phyloP scores from a whole-genome alignment of 371 early-diverging fungal genomes.

The Mortierella sp. region DNA sequence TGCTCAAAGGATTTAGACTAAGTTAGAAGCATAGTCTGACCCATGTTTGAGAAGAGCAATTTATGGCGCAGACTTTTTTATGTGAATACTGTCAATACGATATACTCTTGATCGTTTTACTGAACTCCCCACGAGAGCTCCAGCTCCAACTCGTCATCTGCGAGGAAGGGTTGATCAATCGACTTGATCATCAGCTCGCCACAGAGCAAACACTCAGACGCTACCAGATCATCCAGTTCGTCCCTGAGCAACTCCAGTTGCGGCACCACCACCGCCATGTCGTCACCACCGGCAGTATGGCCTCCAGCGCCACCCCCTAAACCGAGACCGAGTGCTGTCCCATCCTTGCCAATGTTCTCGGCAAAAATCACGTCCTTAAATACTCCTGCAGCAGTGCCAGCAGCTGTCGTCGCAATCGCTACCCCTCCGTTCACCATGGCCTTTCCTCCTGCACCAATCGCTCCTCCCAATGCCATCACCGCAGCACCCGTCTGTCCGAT shows the following conservation, averaged over 20 bases:
- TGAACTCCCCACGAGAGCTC: conserved; percentile 69
- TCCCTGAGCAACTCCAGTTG: conserved; percentile 62
- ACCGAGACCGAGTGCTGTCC: conserved; percentile 12
- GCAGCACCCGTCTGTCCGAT: conserved; percentile 53
- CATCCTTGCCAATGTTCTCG: conserved; percentile 28
- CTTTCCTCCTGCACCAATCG: conserved; percentile 49
- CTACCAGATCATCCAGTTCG: conserved; percentile 86
- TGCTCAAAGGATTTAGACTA: too few relatives aligned
- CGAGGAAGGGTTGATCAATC: conserved; percentile 80
- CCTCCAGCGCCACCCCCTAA: conserved; percentile 17
- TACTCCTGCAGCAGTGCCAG: conserved; percentile 57
- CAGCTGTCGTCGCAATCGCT: conserved; percentile 46
- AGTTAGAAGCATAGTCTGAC: too few relatives aligned
- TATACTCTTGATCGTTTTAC: conserved; percentile 11
- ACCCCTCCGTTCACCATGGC: conserved; percentile 52
- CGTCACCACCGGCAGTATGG: conserved; percentile 37
- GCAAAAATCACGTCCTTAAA: conserved; percentile 57
- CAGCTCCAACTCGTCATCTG: conserved; percentile 63
- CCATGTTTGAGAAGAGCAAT: too few relatives aligned
- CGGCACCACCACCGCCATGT: conserved; percentile 56
- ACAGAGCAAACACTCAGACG: conserved; percentile 88
- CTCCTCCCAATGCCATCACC: conserved; percentile 52
- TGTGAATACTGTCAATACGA: too few relatives aligned
- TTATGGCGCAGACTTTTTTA: too few relatives aligned
- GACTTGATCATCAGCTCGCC: conserved; percentile 90